Conservation (phyloP, 1,284 basidiomycete genomes). For the Cryptococcus floricola region DNA sequence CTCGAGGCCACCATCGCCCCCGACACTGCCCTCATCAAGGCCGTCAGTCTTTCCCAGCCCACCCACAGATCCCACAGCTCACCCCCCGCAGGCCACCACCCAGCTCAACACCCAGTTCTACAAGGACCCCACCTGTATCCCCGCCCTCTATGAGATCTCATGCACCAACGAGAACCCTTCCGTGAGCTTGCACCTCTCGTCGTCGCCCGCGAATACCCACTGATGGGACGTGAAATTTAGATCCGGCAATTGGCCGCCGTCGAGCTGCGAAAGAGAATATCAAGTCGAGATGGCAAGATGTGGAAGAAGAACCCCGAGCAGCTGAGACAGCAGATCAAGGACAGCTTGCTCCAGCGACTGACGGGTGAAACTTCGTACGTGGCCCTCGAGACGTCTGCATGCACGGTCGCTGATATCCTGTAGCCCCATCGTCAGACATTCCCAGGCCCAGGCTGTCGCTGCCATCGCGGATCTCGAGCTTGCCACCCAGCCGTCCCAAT, state of each 20-base stretch:
- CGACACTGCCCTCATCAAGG: conserved; percentile 81
- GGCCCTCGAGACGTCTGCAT: background rate
- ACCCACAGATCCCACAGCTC: conserved; percentile 1
- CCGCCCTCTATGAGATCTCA: conserved; percentile 84
- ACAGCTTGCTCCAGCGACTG: conserved; percentile 73
- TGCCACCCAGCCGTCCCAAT: conserved; percentile 62
- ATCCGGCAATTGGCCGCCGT: conserved; percentile 98
- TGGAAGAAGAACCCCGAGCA: conserved; percentile 73
- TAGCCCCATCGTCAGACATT: conserved; percentile 82
- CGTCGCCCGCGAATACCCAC: conserved; percentile 1
- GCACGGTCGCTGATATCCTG: conserved; percentile 1
- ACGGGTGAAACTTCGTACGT: conserved; percentile 73
- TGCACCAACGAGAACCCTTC: conserved; percentile 71
- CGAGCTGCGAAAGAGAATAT: conserved; percentile 90
- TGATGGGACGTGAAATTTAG: conserved; percentile 49
- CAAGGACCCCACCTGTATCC: conserved; percentile 84
- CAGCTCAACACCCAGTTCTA: conserved; percentile 87
- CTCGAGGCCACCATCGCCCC: conserved; percentile 78
- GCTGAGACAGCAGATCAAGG: conserved; percentile 80
- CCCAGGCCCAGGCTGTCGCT: conserved; percentile 86
- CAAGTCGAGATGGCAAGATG: conserved; percentile 71
- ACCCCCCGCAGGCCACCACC: conserved; percentile 70
- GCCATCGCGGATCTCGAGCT: conserved; percentile 90
- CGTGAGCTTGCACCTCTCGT: conserved; percentile 39
- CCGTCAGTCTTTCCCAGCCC: conserved; percentile 53